These are phyloP conservation scores for Globisporangium uncinulatum DNA, from an alignment of 352 stramenopile species.

Conservation along the genomic window DNA sequence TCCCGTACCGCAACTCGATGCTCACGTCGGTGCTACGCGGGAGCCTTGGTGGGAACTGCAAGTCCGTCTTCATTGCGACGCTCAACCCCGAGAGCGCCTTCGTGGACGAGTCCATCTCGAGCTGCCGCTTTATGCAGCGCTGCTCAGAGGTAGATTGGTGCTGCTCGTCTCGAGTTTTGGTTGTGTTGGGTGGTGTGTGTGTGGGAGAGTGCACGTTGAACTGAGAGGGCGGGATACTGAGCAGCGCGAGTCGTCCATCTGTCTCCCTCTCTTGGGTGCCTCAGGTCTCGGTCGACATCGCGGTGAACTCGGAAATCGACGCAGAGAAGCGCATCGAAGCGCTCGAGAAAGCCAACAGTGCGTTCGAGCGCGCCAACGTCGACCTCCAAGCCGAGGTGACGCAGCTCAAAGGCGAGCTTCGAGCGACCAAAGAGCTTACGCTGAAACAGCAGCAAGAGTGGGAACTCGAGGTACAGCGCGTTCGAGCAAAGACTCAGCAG, in stretches of 20 bases:
- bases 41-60: slow-evolving; percentile 95
- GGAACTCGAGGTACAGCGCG: slow-evolving; percentile 19
- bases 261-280: neutral
- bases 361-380: slow-evolving; percentile 36
- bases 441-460: slow-evolving; percentile 31
- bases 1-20: slow-evolving; percentile 96
- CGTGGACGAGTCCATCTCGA: slow-evolving; percentile 92
- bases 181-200: no score
- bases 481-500: slow-evolving; percentile 24
- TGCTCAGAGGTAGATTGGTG: slow-evolving; percentile 75
- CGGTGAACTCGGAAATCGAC: slow-evolving; percentile 64
- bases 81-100: slow-evolving; percentile 89
- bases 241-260: neutral
- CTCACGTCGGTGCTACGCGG: slow-evolving; percentile 95
- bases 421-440: slow-evolving; percentile 23
- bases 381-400: slow-evolving; percentile 33
- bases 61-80: slow-evolving; percentile 96
- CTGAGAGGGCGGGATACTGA: neutral
- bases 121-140: slow-evolving; percentile 94
- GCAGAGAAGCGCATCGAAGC: slow-evolving; percentile 44
- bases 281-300: slow-evolving; percentile 45
- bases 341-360: slow-evolving; percentile 47
- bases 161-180: neutral
- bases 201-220: neutral
- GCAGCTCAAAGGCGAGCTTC: slow-evolving; percentile 43